A percentile compares a stretch with the other conserved stretches of the same genome.
phyloP scores from a whole-genome alignment of 805 yeast genomes.

The Candida sonorensis region DNA sequence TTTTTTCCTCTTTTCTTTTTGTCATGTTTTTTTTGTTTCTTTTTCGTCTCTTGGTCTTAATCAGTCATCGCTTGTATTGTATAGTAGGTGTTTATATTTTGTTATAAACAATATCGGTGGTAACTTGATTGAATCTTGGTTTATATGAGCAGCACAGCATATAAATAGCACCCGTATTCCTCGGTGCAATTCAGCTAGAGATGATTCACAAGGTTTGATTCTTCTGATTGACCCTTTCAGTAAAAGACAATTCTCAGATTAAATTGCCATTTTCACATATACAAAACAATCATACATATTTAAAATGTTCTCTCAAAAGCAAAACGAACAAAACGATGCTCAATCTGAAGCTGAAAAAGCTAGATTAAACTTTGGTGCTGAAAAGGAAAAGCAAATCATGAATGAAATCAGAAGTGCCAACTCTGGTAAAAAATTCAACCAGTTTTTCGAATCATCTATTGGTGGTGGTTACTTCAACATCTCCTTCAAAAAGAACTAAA shows the following conservation, averaged over 20 bases:
- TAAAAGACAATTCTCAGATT: too few relatives aligned
- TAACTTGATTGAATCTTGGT: too few relatives aligned
- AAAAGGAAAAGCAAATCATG: conserved; percentile 33
- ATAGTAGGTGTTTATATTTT: too few relatives aligned
- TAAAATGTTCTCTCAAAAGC: conserved; percentile 23
- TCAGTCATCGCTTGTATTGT: too few relatives aligned
- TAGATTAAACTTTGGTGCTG: conserved; percentile 31
- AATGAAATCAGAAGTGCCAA: conserved; percentile 28
- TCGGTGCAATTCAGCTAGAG: too few relatives aligned
- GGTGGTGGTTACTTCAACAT: conserved; percentile 28
- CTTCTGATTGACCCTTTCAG: neutral
- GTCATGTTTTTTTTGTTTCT: too few relatives aligned
- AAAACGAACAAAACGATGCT: conserved; percentile 25
- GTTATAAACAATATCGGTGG: too few relatives aligned
- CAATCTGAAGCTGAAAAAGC: conserved; percentile 27
- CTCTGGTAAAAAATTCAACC: conserved; percentile 19
- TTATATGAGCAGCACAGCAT: too few relatives aligned
- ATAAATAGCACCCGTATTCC: too few relatives aligned
- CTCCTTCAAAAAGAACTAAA: conserved; percentile 20
- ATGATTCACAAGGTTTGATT: neutral
- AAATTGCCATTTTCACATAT: too few relatives aligned
- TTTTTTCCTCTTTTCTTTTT: too few relatives aligned
- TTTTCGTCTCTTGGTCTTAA: too few relatives aligned
- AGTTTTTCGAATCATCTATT: conserved; percentile 22
- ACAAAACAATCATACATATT: neutral